Percentiles rank a stretch among this genome's conserved stretches.
Evolutionary conservation across 1,284 basidiomycete genomes (phyloP).

Genomic region (Coniophora puteana): DNA sequence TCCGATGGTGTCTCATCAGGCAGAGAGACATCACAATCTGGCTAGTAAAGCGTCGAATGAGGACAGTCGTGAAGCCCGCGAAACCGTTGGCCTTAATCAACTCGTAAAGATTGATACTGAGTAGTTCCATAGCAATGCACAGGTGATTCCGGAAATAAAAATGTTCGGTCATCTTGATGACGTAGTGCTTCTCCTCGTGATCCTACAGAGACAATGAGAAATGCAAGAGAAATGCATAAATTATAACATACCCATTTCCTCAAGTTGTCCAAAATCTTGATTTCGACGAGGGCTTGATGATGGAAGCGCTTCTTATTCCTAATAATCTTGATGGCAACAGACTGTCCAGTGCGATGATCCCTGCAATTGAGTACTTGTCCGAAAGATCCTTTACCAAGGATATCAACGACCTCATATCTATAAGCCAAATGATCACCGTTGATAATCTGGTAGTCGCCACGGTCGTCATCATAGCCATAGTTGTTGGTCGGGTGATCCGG

Average conservation of each 20-base stretch:
- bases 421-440: constrained; percentile 92
- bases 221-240: constrained; percentile 3
- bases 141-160: constrained; percentile 98
- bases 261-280: constrained; percentile 96
- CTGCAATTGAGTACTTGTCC: constrained; percentile 96
- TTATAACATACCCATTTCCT: constrained; percentile 84
- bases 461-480: constrained; percentile 96
- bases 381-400: constrained; percentile 97
- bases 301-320: constrained; percentile 99
- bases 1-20: constrained; percentile 93
- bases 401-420: constrained; percentile 91
- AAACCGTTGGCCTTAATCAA: constrained; percentile 99
- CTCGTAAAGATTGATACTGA: constrained; percentile 99
- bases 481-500: constrained; percentile 81
- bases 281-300: constrained; percentile 97
- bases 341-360: constrained; percentile 95
- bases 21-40: constrained; percentile 93
- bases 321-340: constrained; percentile 98
- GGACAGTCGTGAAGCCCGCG: constrained; percentile 90
- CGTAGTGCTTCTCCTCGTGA: constrained; percentile 92
- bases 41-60: constrained; percentile 94
- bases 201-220: constrained; percentile 54
- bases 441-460: constrained; percentile 94
- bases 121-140: constrained; percentile 97
- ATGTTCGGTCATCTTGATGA: constrained; percentile 98